phyloP scores from a whole-genome alignment of 23 red algal species.

The Gracilaria caudata region DNA sequence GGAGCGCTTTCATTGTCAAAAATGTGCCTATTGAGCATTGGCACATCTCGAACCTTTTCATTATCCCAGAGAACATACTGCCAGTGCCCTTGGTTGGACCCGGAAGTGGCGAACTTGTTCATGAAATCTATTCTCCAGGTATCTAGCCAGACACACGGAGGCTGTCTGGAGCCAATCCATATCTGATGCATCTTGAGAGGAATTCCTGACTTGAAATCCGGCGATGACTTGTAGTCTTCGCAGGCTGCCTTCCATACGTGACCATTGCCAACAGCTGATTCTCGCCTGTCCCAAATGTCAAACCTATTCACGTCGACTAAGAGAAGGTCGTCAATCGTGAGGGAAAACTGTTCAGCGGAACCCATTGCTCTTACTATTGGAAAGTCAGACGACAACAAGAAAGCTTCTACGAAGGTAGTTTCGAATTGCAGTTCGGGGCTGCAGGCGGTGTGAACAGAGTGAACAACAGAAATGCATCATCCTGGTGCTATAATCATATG shows the following conservation, averaged over 20 bases:
- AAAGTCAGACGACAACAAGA: not conserved
- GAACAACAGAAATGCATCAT: no score
- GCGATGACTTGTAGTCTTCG: not conserved
- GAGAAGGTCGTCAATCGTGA: constrained; percentile 22
- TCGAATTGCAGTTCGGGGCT: no score
- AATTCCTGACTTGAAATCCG: constrained; percentile 30
- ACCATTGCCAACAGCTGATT: constrained; percentile 57
- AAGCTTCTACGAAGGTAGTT: no score
- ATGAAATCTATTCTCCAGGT: constrained; percentile 78
- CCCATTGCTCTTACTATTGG: not conserved
- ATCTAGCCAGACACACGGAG: constrained; percentile 84
- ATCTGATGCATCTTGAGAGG: constrained; percentile 77
- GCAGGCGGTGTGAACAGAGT: no score
- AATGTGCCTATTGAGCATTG: constrained; percentile 62
- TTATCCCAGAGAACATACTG: constrained; percentile 69
- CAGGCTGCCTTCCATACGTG: constrained; percentile 48
- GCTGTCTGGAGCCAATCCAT: constrained; percentile 72
- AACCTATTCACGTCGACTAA: constrained; percentile 47
- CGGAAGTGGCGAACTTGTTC: constrained; percentile 10
- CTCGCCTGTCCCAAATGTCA: constrained; percentile 78
- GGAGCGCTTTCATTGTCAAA: constrained; percentile 63
- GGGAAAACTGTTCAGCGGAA: not conserved
- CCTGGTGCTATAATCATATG: no score
- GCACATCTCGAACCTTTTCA: constrained; percentile 42
- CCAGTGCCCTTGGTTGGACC: constrained; percentile 12